Conservation (phyloP, 2,329 filamentous ascomycete species). For the Xylariaceae sp. region DNA sequence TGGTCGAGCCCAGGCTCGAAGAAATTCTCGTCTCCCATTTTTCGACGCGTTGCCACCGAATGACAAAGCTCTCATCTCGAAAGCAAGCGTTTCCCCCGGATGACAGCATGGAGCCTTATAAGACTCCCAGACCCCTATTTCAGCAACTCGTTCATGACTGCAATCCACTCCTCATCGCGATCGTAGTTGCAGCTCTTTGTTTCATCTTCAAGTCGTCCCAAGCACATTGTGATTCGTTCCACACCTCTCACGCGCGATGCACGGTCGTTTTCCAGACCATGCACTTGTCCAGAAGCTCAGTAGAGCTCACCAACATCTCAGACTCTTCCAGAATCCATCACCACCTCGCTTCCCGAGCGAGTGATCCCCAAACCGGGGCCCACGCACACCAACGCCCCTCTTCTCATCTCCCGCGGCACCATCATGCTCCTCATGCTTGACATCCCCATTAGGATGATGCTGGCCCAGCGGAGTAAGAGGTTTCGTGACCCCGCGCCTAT, state of each 20-base stretch:
- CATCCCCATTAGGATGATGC: slow-evolving; percentile 20
- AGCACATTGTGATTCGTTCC: too few species aligned
- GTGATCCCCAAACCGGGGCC: slow-evolving; percentile 41
- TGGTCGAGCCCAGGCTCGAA: too few species aligned
- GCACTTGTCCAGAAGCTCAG: not conserved
- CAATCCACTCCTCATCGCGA: too few species aligned
- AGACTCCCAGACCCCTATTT: too few species aligned
- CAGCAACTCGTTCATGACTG: too few species aligned
- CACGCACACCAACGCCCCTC: slow-evolving; percentile 30
- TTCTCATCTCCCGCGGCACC: slow-evolving; percentile 39
- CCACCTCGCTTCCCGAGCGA: slow-evolving; percentile 38
- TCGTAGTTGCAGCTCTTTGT: too few species aligned
- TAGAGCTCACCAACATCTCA: slow-evolving; percentile 50
- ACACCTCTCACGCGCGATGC: not conserved
- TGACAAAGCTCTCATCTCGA: too few species aligned
- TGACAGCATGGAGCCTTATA: too few species aligned
- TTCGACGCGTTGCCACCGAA: too few species aligned
- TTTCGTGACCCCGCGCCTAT: slow-evolving; percentile 54
- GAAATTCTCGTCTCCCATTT: too few species aligned
- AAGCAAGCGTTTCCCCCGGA: too few species aligned
- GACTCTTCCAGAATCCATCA: slow-evolving; percentile 51
- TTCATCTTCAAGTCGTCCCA: too few species aligned
- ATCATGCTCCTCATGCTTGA: slow-evolving; percentile 18
- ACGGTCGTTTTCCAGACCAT: not conserved
- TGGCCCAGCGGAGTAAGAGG: slow-evolving; percentile 51